Conservation (phyloP, 306 rosid genomes). For the Pueraria montana region DNA sequence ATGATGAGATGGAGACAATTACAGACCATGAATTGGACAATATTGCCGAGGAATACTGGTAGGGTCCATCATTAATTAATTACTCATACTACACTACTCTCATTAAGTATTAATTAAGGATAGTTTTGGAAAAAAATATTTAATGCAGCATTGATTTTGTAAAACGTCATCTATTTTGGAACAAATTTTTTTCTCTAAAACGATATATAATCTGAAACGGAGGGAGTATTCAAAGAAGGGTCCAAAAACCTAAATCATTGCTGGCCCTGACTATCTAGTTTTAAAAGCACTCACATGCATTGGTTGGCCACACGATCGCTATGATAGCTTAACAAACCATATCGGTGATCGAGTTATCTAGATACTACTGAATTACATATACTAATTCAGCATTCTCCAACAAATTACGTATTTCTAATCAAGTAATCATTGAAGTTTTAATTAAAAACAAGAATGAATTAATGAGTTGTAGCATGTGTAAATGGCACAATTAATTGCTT, state of each 20-base stretch:
- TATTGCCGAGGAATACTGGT: conserved; percentile 17
- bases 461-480: not conserved
- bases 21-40: conserved; percentile 41
- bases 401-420: not conserved
- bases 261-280: conserved; percentile 41
- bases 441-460: not conserved
- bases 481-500: not conserved
- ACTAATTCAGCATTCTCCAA: not conserved
- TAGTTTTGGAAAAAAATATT: too few relatives aligned
- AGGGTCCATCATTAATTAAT: conserved; percentile 36
- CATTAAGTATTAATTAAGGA: too few relatives aligned
- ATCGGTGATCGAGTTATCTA: not conserved
- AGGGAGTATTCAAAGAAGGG: conserved; percentile 43
- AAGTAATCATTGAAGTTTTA: not conserved
- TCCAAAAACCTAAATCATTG: conserved; percentile 50
- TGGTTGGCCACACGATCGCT: conserved; percentile 39
- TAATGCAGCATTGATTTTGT: too few relatives aligned
- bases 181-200: too few relatives aligned
- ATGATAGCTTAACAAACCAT: conserved; percentile 13
- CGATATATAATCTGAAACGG: too few relatives aligned
- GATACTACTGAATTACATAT: not conserved
- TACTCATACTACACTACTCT: too few relatives aligned
- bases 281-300: conserved; percentile 54
- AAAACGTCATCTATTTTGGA: too few relatives aligned
- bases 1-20: conserved; percentile 45